phyloP scores from a whole-genome alignment of 495 filamentous ascomycete species.

The Tuber melanosporum region DNA sequence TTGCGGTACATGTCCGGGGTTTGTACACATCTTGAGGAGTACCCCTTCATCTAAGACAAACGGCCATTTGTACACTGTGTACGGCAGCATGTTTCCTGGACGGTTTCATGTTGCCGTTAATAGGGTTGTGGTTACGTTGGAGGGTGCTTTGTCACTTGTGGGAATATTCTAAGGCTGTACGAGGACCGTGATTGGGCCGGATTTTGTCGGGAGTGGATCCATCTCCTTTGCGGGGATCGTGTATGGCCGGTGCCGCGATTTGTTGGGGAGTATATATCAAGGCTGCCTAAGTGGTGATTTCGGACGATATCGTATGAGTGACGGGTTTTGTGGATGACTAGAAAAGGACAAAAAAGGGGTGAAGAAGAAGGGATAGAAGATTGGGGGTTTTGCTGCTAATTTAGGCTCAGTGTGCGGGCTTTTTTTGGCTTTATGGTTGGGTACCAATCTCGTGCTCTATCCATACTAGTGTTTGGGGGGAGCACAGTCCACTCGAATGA shows the following conservation, averaged over 20 bases:
- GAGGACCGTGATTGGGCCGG: background rate
- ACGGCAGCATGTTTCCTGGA: background rate
- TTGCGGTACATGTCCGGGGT: background rate
- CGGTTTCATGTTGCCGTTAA: background rate
- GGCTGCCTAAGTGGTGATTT: background rate
- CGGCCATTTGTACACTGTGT: background rate
- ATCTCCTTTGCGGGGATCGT: background rate
- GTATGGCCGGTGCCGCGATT: background rate
- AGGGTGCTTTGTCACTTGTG: background rate
- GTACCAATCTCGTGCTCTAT: background rate
- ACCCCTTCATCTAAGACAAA: background rate
- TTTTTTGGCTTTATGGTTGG: background rate
- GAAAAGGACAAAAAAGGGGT: background rate
- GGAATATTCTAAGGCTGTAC: background rate
- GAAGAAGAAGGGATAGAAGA: background rate
- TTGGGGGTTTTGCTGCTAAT: background rate
- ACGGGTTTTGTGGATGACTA: background rate
- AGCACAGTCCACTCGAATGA: background rate
- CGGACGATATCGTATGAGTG: background rate
- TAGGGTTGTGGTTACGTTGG: background rate
- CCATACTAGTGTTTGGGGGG: background rate
- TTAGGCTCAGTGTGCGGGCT: background rate
- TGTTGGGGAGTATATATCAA: background rate
- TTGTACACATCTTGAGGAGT: background rate
- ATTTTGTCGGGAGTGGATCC: background rate